These are phyloP conservation scores for Lachnellula suecica DNA, from an alignment of 2,329 filamentous ascomycete genomes.

Conservation along the genomic window DNA sequence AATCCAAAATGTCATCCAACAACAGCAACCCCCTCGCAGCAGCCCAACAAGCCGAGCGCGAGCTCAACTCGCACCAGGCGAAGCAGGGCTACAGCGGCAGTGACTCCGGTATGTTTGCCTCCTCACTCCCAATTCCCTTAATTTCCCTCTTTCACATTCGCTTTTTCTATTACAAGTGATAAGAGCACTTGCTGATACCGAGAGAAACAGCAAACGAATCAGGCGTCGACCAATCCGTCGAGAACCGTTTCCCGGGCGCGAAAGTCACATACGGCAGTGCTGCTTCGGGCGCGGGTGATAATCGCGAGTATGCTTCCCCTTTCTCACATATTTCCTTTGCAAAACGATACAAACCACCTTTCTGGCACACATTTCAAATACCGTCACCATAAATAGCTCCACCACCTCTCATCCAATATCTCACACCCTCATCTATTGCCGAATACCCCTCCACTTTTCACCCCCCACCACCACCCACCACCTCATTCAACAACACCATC, in stretches of 20 bases:
- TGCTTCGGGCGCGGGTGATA: slow-evolving; percentile 43
- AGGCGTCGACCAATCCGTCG: slow-evolving; percentile 43
- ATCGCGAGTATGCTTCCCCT: slow-evolving; percentile 35
- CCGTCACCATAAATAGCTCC: too few species aligned
- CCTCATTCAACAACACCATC: too few species aligned
- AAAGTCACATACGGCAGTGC: slow-evolving; percentile 42
- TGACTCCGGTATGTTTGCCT: slow-evolving; percentile 36
- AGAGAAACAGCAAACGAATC: slow-evolving; percentile 40
- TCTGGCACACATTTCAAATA: too few species aligned
- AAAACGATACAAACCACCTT: too few species aligned
- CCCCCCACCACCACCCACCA: too few species aligned
- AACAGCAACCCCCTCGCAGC: slow-evolving; percentile 40
- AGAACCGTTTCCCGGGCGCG: slow-evolving; percentile 43
- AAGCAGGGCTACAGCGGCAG: slow-evolving; percentile 36
- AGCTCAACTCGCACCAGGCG: slow-evolving; percentile 43
- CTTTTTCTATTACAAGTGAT: neutral
- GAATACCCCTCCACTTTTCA: too few species aligned
- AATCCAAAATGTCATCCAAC: slow-evolving; percentile 39
- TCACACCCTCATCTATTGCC: neutral
- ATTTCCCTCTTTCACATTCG: neutral
- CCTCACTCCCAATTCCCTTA: neutral
- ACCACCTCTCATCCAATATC: neutral
- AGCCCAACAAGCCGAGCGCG: slow-evolving; percentile 46
- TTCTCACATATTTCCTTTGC: neutral
- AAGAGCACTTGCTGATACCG: neutral